Base-by-base conservation (phyloP, 2,329 filamentous ascomycete genomes). In the Botrytis elliptica region DNA sequence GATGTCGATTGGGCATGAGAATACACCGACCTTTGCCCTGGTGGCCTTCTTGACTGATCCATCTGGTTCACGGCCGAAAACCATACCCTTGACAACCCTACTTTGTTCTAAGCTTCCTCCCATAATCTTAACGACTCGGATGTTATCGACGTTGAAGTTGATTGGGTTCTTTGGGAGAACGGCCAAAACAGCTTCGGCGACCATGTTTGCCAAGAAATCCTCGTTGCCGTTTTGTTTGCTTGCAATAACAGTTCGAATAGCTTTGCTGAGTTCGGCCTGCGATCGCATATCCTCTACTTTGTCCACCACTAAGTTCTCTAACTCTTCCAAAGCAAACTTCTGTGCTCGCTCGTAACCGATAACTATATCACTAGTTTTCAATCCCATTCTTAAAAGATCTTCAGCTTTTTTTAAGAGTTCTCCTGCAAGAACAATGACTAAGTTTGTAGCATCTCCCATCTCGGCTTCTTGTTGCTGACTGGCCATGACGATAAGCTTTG, bases 91-190 rank as follows among this genome's bases (percentile, higher is more conserved):
- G 75, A 99, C 92, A 22, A 99, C 95, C 78, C 90, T 91, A 83
- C 94, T 97, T 86, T 99, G 95, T 81, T 97, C 93, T 81, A 99
- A 86, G 82, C 92, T 94, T 77, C 96, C 95, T 79, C 96, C 96
- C 95, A 99, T 98, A 81, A 99, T 99, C 89, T 99, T 99, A 80
- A 99, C 97, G 74, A 99, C 97, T 75, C 96, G 93, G 80, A 99
- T 92, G 84, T 99, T 99, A 87, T 99, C 96, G 77, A 99, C 94
- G 84, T 98, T 99, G 89, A 99, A 99, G 85, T 97, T 95, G 82
- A 88, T 85, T 36, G 96, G 93, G 85, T 98, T 97, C 87, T 98
- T 98, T 78, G 97, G 96, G 76, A 99, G 88, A 33, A 99, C 95
- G 63, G 94, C 91, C 73, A 98, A 89, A 73, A 92, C 89, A 60